phyloP scores from a whole-genome alignment of 192 early-diverging fungal genomes.

The Powellomyces hirtus region DNA sequence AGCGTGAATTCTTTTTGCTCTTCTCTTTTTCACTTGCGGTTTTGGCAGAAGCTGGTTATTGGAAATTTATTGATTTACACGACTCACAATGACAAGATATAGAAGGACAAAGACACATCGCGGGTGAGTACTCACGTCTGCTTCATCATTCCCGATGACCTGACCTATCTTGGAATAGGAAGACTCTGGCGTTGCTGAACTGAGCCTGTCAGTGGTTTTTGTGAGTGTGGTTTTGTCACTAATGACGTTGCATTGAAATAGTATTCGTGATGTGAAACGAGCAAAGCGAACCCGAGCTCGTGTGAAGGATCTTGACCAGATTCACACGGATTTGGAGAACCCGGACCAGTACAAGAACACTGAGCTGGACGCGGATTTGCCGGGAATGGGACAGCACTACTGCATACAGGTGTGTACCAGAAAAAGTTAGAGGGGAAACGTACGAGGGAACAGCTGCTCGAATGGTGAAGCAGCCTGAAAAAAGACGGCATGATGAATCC shows the following conservation, averaged over 20 bases:
- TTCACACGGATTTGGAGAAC: constrained; percentile 84
- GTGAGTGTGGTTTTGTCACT: background rate
- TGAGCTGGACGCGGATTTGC: constrained; percentile 77
- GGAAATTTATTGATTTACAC: background rate
- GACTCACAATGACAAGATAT: constrained; percentile 29
- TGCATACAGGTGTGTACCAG: constrained; percentile 74
- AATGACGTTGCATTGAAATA: constrained; percentile 47
- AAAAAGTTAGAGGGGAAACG: too few species aligned
- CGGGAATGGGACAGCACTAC: constrained; percentile 88
- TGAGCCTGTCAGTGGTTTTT: background rate
- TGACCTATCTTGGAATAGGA: background rate
- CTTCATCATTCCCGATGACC: background rate
- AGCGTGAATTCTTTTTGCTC: too few species aligned
- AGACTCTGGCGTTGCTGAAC: too few species aligned
- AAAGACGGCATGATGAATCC: constrained; percentile 40
- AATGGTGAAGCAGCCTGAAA: background rate
- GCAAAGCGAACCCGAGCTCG: constrained; percentile 80
- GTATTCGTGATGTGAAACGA: constrained; percentile 77
- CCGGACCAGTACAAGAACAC: constrained; percentile 57
- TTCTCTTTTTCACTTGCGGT: background rate
- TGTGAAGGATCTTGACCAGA: constrained; percentile 92
- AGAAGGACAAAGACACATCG: constrained; percentile 27
- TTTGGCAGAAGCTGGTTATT: too few species aligned
- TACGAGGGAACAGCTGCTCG: background rate
- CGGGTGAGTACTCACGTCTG: constrained; percentile 20